Evolutionary conservation across 345 rosid species (phyloP).

Genomic region (Populus pruinosa): DNA sequence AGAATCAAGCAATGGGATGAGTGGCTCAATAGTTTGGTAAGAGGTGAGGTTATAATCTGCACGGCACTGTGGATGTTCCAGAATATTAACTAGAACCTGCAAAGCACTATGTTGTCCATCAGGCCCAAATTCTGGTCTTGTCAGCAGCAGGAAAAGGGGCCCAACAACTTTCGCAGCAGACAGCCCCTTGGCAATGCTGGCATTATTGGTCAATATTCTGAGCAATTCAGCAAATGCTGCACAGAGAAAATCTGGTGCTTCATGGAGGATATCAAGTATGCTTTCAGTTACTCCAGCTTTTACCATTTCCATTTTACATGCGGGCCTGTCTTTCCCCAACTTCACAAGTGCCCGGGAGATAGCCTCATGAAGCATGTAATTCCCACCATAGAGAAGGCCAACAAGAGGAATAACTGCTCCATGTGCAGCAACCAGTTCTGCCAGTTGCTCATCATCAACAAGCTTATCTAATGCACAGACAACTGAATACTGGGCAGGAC

Average conservation of each 20-base stretch:
- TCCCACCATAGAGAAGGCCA: slow-evolving; percentile 89
- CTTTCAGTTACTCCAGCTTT: slow-evolving; percentile 95
- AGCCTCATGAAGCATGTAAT: slow-evolving; percentile 89
- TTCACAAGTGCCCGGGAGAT: slow-evolving; percentile 92
- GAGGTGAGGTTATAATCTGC: slow-evolving; percentile 73
- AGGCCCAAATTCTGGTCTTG: slow-evolving; percentile 81
- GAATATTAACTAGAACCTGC: slow-evolving; percentile 89
- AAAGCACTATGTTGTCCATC: slow-evolving; percentile 93
- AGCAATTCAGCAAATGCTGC: slow-evolving; percentile 91
- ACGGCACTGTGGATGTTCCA: slow-evolving; percentile 96
- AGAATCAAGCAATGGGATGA: slow-evolving; percentile 91
- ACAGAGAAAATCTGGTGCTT: slow-evolving; percentile 93
- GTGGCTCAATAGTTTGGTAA: slow-evolving; percentile 87
- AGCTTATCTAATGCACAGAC: slow-evolving; percentile 94
- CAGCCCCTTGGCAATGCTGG: slow-evolving; percentile 87
- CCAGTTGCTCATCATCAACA: slow-evolving; percentile 96
- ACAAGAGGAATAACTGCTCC: slow-evolving; percentile 99
- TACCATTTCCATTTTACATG: slow-evolving; percentile 97
- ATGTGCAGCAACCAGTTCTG: slow-evolving; percentile 97
- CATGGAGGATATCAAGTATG: slow-evolving; percentile 80
- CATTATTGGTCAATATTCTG: slow-evolving; percentile 91
- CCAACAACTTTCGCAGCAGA: slow-evolving; percentile 95
- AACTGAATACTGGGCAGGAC: slow-evolving; percentile 94
- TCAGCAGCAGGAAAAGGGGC: slow-evolving; percentile 72
- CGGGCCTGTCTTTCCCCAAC: slow-evolving; percentile 97